Conservation (phyloP, 768 basidiomycete genomes). For the Gyrodon lividus region DNA sequence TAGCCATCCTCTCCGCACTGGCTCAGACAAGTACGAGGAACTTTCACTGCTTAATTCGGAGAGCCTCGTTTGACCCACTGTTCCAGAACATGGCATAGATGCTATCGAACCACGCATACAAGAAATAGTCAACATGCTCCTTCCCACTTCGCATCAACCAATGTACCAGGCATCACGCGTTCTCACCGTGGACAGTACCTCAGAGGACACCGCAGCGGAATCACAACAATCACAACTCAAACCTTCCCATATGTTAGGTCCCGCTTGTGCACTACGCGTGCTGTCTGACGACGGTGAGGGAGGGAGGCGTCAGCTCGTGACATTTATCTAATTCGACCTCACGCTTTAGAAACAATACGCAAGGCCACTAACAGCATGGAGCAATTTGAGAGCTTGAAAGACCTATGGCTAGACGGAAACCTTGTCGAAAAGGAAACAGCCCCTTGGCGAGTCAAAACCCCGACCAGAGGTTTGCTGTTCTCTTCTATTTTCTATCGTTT, state of each 20-base stretch:
- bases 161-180: too few relatives aligned
- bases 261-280: neutral
- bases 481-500: too few relatives aligned
- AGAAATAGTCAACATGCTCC: conserved; percentile 5
- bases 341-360: neutral
- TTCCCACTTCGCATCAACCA: neutral
- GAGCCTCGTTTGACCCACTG: neutral
- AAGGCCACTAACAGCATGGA: too few relatives aligned
- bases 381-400: too few relatives aligned
- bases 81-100: neutral
- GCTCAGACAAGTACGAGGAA: conserved; percentile 1
- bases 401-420: too few relatives aligned
- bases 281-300: conserved; percentile 8
- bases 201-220: too few relatives aligned
- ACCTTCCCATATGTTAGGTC: neutral
- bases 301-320: neutral
- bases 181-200: too few relatives aligned
- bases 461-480: too few relatives aligned
- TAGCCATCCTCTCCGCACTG: conserved; percentile 5
- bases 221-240: too few relatives aligned
- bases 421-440: too few relatives aligned
- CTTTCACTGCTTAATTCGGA: neutral
- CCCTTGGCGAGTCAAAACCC: too few relatives aligned
- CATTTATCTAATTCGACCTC: neutral
- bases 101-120: neutral